phyloP scores from a whole-genome alignment of 495 filamentous ascomycete species.

The Astrothelium macrocarpum region DNA sequence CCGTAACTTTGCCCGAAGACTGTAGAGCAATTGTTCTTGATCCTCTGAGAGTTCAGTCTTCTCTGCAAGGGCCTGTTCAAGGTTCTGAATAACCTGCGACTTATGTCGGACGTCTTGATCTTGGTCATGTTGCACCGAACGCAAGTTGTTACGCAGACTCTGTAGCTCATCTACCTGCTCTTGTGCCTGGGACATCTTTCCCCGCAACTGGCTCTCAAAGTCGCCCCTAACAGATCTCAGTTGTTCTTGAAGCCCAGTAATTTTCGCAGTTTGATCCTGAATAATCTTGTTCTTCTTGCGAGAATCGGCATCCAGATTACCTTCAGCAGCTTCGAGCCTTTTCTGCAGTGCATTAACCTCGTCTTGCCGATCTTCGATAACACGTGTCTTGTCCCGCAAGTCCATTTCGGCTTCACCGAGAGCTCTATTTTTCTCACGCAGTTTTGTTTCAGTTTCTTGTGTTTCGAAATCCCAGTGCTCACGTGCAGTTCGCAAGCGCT shows the following conservation, averaged over 20 bases:
- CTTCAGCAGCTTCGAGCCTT: conserved; percentile 13
- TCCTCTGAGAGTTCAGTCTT: conserved; percentile 13
- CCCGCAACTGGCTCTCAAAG: conserved; percentile 17
- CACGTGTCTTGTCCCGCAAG: conserved; percentile 19
- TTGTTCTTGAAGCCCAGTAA: conserved; percentile 22
- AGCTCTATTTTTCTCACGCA: conserved; percentile 18
- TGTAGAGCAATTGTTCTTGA: conserved; percentile 12
- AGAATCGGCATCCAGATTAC: conserved; percentile 12
- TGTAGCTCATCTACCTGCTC: conserved; percentile 18
- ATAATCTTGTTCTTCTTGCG: conserved; percentile 17
- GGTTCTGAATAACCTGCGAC: conserved; percentile 16
- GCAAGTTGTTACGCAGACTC: conserved; percentile 16
- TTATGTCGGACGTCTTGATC: conserved; percentile 16
- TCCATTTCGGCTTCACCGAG: conserved; percentile 17
- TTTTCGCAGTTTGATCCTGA: conserved; percentile 16
- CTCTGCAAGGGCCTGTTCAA: conserved; percentile 15
- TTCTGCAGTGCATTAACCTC: conserved; percentile 20
- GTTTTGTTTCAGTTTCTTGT: conserved; percentile 17
- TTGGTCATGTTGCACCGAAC: conserved; percentile 12
- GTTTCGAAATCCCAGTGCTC: conserved; percentile 22
- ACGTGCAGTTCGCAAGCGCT: conserved; percentile 20
- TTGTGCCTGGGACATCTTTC: conserved; percentile 18
- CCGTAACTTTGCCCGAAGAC: conserved; percentile 15
- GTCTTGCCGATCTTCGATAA: conserved; percentile 19
- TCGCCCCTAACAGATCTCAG: conserved; percentile 11